These are phyloP conservation scores for Axilococcus clingmanii DNA, from an alignment of 139 green algal species.

Conservation along the genomic window DNA sequence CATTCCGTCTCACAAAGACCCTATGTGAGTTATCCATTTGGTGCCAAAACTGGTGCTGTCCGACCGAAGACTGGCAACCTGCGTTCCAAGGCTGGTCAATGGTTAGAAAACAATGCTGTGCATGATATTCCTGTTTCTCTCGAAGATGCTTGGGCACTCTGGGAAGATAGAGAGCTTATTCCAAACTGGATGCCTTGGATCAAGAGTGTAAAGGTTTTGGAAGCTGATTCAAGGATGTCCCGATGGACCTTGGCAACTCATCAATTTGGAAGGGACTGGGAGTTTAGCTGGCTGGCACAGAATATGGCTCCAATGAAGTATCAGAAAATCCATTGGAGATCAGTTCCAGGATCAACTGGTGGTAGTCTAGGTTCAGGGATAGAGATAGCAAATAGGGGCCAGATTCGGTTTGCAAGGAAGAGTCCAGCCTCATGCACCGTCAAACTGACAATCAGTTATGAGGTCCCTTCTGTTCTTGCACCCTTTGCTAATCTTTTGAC, in stretches of 20 bases:
- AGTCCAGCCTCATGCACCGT: conserved; percentile 38
- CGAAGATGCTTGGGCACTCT: conserved; percentile 61
- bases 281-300: conserved; percentile 76
- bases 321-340: conserved; percentile 82
- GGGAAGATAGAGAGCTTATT: conserved; percentile 73
- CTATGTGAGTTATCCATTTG: too few relatives aligned
- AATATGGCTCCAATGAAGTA: conserved; percentile 71
- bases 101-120: conserved; percentile 61
- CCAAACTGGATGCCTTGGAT: conserved; percentile 92
- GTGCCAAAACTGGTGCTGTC: too few relatives aligned
- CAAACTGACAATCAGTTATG: conserved; percentile 80
- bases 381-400: conserved; percentile 59
- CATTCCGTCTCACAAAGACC: too few relatives aligned
- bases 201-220: conserved; percentile 52
- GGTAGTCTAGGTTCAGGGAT: conserved; percentile 31
- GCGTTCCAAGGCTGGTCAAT: conserved; percentile 27
- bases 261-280: conserved; percentile 68
- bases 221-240: conserved; percentile 54
- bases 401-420: conserved; percentile 60
- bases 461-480: conserved; percentile 63
- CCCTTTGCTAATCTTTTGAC: conserved; percentile 68
- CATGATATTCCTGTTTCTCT: conserved; percentile 54
- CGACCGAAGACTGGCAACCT: too few relatives aligned
- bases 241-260: conserved; percentile 73
- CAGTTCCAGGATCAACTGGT: conserved; percentile 55